Conservation (phyloP, 306 rosid species). For the Luffa aegyptiaca region DNA sequence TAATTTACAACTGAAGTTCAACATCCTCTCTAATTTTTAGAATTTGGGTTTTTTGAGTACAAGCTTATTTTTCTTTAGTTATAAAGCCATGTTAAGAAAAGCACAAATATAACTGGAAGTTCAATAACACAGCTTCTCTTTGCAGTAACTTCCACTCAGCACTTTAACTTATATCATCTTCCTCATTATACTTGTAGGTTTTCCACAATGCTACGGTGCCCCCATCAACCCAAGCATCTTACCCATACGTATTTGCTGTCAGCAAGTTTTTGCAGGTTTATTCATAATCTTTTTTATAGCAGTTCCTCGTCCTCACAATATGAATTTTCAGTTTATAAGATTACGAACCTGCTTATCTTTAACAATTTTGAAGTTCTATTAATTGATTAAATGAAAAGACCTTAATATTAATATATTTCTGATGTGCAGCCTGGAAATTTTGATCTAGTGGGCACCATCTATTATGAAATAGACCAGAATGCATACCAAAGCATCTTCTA, state of each 20-base stretch:
- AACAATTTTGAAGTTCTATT: neutral
- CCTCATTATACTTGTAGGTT: constrained; percentile 30
- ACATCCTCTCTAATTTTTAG: neutral
- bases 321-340: neutral
- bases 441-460: constrained; percentile 79
- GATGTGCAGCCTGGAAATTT: constrained; percentile 69
- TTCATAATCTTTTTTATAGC: neutral
- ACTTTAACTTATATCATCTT: constrained; percentile 10
- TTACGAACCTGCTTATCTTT: neutral
- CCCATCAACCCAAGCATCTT: constrained; percentile 72
- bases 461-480: constrained; percentile 71
- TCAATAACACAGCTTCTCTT: neutral
- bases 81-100: neutral
- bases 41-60: neutral
- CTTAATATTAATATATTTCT: neutral
- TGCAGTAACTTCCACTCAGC: neutral
- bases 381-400: neutral
- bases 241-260: constrained; percentile 74
- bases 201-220: constrained; percentile 70
- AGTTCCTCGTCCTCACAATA: neutral
- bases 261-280: constrained; percentile 93
- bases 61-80: neutral
- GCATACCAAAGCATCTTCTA: constrained; percentile 71
- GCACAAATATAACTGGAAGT: too few species aligned
- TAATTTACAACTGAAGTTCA: neutral